phyloP scores from a whole-genome alignment of 208 protist genomes.

The Acanthamoeba lenticulata region DNA sequence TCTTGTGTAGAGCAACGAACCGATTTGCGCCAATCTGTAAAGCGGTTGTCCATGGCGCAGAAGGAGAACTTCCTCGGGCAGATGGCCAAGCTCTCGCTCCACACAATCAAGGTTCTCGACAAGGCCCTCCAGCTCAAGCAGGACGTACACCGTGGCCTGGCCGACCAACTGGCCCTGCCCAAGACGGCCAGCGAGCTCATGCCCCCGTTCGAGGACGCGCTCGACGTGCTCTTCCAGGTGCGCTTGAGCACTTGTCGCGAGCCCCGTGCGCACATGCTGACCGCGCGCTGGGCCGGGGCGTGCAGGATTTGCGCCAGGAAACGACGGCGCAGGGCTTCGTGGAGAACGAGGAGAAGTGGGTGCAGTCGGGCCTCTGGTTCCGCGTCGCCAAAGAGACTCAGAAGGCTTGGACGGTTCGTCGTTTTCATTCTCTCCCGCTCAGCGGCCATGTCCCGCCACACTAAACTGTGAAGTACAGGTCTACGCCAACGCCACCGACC shows the following conservation, averaged over 20 bases:
- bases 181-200: conserved; percentile 22
- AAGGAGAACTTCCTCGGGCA: conserved; percentile 31
- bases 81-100: conserved; percentile 48
- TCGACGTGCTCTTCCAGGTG: conserved; percentile 53
- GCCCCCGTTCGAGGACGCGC: conserved; percentile 27
- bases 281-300: no score
- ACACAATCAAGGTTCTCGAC: conserved; percentile 47
- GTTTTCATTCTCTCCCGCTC: background rate
- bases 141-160: background rate
- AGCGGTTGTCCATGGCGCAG: background rate
- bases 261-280: background rate
- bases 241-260: background rate
- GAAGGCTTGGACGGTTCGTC: background rate
- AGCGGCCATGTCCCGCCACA: background rate
- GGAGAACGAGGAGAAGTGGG: conserved; percentile 47
- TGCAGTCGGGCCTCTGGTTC: conserved; percentile 39
- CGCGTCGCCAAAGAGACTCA: conserved; percentile 26
- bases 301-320: conserved; percentile 22
- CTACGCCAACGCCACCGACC: conserved; percentile 21
- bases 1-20: background rate
- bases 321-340: conserved; percentile 21
- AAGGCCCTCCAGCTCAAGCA: conserved; percentile 30
- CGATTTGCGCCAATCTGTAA: background rate
- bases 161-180: background rate
- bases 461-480: background rate